Base-by-base conservation (phyloP, 169 alveolate species). In the Plasmodium falciparum region DNA sequence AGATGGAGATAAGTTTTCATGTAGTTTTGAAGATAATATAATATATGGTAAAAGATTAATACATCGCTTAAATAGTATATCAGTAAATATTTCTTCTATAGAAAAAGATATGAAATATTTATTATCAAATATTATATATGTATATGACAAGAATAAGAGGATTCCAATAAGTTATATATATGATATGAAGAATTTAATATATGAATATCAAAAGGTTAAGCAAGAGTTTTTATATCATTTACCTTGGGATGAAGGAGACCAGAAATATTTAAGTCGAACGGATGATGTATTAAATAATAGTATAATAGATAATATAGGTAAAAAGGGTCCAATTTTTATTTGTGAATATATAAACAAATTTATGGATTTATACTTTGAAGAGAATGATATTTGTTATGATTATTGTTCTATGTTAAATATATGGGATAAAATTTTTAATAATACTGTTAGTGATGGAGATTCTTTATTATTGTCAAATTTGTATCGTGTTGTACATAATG, bases 281-380 rank as follows among this genome's bases (percentile, higher is more conserved):
- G n/a, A 78, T 71, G 49, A 13, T 22, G 43, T 13, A 39, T 12
- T 15, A 6, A 43, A 59, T 78, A 20, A 29, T 45, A 74, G 54
- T 15, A 49, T 39, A 39, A 43, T 52, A n/a, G 8, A 26, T 43
- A 54, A 17, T 8, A 15, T 13, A 6, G 67, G 11, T 3, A n/a
- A 3, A 17, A 52, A 62, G 15, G 74, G 73, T 2, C 73, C 85
- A 29, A 83, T 70, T 8, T 73, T 69, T 29, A 43, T 83, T 15
- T 83, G 91, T 43, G 91, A 83, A 59, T 83, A 83, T 52, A 45
- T 71, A 83, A 83, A 70, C 24, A 70, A 83, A 70, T 83, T 70
- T 15, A 83, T 83, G n/a, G 91, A 83, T 62, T 54, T 70, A 54
- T 83, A 69, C 54, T 83, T 83, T 70, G 86, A 70, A 70, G 91